These are phyloP conservation scores for Phialophora tarda DNA, from an alignment of 2,329 filamentous ascomycete species.

Conservation along the genomic window DNA sequence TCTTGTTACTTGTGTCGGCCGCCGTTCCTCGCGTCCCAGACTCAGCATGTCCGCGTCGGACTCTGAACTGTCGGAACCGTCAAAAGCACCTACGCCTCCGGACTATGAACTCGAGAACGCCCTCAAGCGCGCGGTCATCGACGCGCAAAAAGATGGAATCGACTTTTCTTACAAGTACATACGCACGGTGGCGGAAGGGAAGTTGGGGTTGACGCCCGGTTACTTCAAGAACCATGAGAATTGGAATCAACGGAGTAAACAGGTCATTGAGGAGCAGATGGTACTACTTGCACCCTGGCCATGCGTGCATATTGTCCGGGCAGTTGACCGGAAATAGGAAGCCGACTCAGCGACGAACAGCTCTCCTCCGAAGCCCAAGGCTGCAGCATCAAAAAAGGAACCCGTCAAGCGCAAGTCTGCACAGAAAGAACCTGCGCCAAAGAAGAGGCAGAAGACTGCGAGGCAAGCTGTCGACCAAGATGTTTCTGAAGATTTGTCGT, in stretches of 20 bases:
- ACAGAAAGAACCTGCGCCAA: conserved; percentile 25
- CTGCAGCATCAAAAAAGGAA: conserved; percentile 3
- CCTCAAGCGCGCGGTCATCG: conserved; percentile 48
- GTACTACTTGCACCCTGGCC: conserved; percentile 43
- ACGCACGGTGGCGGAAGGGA: conserved; percentile 58
- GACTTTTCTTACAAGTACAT: conserved; percentile 64
- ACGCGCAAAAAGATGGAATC: conserved; percentile 48
- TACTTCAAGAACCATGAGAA: conserved; percentile 60
- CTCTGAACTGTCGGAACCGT: conserved; percentile 42
- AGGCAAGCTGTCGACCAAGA: conserved; percentile 16
- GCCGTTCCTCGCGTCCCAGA: neutral
- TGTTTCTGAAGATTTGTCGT: conserved; percentile 35
- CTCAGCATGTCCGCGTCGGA: conserved; percentile 36
- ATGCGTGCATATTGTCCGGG: neutral
- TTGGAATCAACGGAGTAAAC: conserved; percentile 63
- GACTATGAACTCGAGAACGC: conserved; percentile 47
- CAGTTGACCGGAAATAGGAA: conserved; percentile 40
- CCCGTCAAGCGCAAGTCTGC: conserved; percentile 31
- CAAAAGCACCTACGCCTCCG: conserved; percentile 40
- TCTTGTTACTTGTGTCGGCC: neutral
- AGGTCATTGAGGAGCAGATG: conserved; percentile 60
- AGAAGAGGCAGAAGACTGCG: conserved; percentile 30
- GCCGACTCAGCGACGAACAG: conserved; percentile 42
- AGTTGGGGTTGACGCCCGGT: conserved; percentile 57
- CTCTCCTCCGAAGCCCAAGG: conserved; percentile 25